Base-by-base conservation (phyloP, 2,329 filamentous ascomycete genomes). In the Calonectria henricotiae region DNA sequence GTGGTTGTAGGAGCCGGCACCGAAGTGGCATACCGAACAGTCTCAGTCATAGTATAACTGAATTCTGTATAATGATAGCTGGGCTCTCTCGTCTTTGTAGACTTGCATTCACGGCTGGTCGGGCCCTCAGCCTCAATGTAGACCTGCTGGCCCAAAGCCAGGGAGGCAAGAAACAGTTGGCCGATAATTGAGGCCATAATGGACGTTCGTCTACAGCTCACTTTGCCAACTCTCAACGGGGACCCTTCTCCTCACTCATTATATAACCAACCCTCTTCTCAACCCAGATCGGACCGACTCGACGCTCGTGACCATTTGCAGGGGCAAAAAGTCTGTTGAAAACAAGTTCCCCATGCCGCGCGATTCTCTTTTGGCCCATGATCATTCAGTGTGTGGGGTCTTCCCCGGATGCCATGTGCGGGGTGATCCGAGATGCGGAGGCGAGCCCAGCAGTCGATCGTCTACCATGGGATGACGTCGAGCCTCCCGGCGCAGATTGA, bases 1-100 rank as follows among this genome's bases (percentile, higher is more conserved):
- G 80, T 80, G 2, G 78, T 71, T 4, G 79, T 80, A 4, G 79
- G 79, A 2, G 79, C 70, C 4, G 78, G 75, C 5, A 78, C 72
- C 1, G 80, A 77, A 15, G 79, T 80, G 2, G 80, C 80, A 66
- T 80, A 80, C 62, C 80, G 73, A 51, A 81, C 75, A 8, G 80
- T 80, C 4, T 79, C 78, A 0, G 78, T 78, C n/a, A 79, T 75
- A 4, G 78, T 80, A 35, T 77, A 80, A 25, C 76, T 77, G 46
- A 81, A 81, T 0, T 74, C 72, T 1, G 76, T 77, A 46, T 78
- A 76, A 2, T 73, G 73, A 37, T 81, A 80, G 32, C 71, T 74
- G 5, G 79, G 78, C 51, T 80, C 73, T 7, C 35, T 27, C 11
- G 73, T 71, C 43, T 72, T 54, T 17, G 51, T 68, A 12, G 65